A percentile compares a stretch with the other conserved stretches of the same genome.
These are phyloP conservation scores for Cladochytrium replicatum DNA, from an alignment of 192 early-diverging fungal species.

Conservation along the genomic window DNA sequence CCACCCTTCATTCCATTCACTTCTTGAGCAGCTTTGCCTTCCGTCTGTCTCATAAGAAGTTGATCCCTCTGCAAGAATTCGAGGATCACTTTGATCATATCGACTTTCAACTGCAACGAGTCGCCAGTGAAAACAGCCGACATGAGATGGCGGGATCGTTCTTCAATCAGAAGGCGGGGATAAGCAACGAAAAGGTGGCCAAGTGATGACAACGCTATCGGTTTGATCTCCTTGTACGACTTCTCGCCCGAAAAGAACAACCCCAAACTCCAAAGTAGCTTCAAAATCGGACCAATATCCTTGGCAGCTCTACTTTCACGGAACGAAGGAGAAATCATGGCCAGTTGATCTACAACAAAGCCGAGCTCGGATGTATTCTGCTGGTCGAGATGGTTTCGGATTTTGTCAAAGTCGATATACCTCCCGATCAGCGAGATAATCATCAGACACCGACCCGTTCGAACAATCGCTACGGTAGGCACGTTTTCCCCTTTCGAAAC, in stretches of 20 bases:
- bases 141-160: conserved; percentile 50
- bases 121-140: conserved; percentile 47
- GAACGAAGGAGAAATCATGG: too few relatives aligned
- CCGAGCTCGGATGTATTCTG: too few relatives aligned
- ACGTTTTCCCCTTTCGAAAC: conserved; percentile 1
- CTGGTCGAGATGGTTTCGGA: too few relatives aligned
- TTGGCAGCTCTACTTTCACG: too few relatives aligned
- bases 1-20: too few relatives aligned
- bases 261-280: too few relatives aligned
- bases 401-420: conserved; percentile 70
- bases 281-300: too few relatives aligned
- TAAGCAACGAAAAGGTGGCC: conserved; percentile 61
- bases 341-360: too few relatives aligned
- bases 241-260: conserved; percentile 19
- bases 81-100: conserved; percentile 60
- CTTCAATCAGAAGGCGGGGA: conserved; percentile 49
- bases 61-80: conserved; percentile 63
- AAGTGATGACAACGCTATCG: conserved; percentile 16
- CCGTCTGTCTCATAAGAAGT: conserved; percentile 30
- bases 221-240: conserved; percentile 9
- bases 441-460: conserved; percentile 65
- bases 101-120: conserved; percentile 43
- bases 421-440: conserved; percentile 62
- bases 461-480: too few relatives aligned
- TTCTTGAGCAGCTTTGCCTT: conserved; percentile 15